Evolutionary conservation across 164 flowering plant species (phyloP).

Genomic region (Magnolia changhungtana): DNA sequence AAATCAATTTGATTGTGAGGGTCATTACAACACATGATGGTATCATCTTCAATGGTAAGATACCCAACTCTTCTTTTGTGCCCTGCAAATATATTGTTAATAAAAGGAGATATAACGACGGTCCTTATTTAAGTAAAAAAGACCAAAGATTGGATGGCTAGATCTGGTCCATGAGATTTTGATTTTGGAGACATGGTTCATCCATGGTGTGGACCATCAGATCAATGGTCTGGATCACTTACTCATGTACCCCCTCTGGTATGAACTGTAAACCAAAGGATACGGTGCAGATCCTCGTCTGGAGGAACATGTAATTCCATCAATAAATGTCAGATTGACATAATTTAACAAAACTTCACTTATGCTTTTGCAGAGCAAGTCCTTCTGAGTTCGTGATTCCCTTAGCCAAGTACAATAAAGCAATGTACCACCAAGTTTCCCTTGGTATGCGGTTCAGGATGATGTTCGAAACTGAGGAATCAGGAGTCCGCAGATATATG

Average conservation of each 20-base stretch:
- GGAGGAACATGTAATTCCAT: not conserved
- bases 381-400: slow-evolving; percentile 94
- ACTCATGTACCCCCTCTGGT: not conserved
- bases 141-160: not conserved
- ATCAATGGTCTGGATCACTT: not conserved
- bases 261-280: not conserved
- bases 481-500: slow-evolving; percentile 90
- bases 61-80: not conserved
- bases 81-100: not conserved
- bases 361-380: slow-evolving; percentile 58
- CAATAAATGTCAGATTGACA: not conserved
- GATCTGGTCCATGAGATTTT: not conserved
- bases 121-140: not conserved
- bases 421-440: slow-evolving; percentile 86
- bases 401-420: slow-evolving; percentile 85
- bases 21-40: not conserved
- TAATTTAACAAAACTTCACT: not conserved
- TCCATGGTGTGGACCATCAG: not conserved
- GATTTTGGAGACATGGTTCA: not conserved
- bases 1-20: not conserved
- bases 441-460: slow-evolving; percentile 94
- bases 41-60: not conserved
- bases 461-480: slow-evolving; percentile 98
- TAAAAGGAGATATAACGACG: not conserved
- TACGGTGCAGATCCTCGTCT: not conserved